Evolutionary conservation across 148 eudicot species (phyloP), one percentile per base, ranked within the genome.

Genomic region (Vaccinium vitisidaea): DNA sequence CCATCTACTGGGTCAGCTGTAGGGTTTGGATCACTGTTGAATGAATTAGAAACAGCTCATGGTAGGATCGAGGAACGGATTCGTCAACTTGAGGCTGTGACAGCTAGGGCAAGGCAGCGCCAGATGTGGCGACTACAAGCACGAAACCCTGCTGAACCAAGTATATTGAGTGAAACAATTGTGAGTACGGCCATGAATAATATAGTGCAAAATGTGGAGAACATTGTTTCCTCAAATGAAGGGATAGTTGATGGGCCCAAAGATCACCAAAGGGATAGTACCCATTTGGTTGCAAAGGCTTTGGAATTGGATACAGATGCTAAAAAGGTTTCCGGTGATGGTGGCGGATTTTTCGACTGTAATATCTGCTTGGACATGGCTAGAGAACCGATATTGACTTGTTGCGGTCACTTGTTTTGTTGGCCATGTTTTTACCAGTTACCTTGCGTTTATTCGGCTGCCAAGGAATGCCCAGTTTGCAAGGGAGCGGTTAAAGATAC

Each of bases 321-420:
- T 39, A 80, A 88, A 59, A 90, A 71, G 86, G 78, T 52, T 25
- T 56, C 53, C 16, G 52, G 78, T 2, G 79, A 67, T 27, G 81
- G 79, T 36, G 90, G 91, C n/a, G 87, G 87, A 14, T 87, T 88
- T 77, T 92, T 83, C 70, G 93, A 92, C 81, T 92, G 94, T 61
- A 88, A 91, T 65, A 85, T 89, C 67, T 92, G 94, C 79, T 86
- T 92, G 87, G 90, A 82, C 4, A 43, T 88, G 84, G 91, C 93
- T 10, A 87, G 49, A 25, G 93, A 92, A 58, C 94, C 94, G 8
- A 75, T 92, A 63, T 75, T 92, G 82, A 92, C 94, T n/a, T 86
- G 90, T 75, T 92, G 94, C 36, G 93, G 94, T 14, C 93, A 92
- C 85, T 88, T 92, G 88, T 91, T 89, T 55, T 92, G 94, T 77